phyloP scores from a whole-genome alignment of 1,284 basidiomycete species.

The Golubevia sp. region DNA sequence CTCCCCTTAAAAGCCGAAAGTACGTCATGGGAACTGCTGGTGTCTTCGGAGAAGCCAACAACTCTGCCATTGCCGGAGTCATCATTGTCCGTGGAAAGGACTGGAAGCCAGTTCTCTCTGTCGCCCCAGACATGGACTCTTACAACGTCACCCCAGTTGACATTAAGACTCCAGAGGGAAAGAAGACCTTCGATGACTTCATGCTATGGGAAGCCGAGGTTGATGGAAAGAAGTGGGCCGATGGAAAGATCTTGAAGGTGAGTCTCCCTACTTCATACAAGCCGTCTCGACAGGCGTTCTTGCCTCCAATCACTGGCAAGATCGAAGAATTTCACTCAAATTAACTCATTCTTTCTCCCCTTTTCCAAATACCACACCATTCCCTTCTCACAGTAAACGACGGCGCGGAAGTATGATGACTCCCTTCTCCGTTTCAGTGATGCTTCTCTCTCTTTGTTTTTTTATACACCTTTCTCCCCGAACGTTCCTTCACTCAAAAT shows the following conservation, averaged over 20 bases:
- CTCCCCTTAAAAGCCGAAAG: slow-evolving; percentile 60
- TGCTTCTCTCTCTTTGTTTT: no score
- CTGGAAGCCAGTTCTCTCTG: slow-evolving; percentile 42
- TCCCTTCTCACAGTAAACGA: no score
- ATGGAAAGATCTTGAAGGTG: slow-evolving; percentile 58
- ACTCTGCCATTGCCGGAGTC: slow-evolving; percentile 68
- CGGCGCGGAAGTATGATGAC: no score
- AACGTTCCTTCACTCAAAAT: no score
- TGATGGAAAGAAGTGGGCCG: slow-evolving; percentile 48
- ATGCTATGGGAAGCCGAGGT: slow-evolving; percentile 52
- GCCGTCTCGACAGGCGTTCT: no score
- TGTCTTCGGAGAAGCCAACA: slow-evolving; percentile 81
- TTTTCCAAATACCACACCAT: no score
- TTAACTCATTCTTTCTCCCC: no score
- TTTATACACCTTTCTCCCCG: no score
- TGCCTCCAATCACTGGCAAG: no score
- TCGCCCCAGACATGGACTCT: slow-evolving; percentile 88
- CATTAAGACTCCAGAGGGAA: slow-evolving; percentile 47
- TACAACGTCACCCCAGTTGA: slow-evolving; percentile 77
- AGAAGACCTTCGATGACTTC: slow-evolving; percentile 61
- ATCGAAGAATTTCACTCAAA: no score
- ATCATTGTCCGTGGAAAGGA: slow-evolving; percentile 78
- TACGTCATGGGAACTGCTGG: slow-evolving; percentile 86
- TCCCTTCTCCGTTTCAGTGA: no score
- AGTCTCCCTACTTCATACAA: no score